Evolutionary conservation across 495 filamentous ascomycete genomes (phyloP).

Genomic region (Trichodelitschia bisporula): DNA sequence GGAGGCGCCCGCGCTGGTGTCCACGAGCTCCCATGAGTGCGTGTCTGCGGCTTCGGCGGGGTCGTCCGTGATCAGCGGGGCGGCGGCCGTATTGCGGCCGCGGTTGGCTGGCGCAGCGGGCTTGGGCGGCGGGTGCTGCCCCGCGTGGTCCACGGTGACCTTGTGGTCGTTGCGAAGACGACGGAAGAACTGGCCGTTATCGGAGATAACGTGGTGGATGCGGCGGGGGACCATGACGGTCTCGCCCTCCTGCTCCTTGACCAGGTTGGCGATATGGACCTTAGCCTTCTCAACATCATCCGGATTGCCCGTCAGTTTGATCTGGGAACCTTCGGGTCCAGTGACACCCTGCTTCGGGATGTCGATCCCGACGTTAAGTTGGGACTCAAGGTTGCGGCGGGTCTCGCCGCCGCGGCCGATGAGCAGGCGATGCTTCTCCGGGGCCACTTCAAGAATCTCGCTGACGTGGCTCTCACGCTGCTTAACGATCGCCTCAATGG

Average conservation of each 20-base stretch:
- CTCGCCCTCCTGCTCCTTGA: slow-evolving; percentile 75
- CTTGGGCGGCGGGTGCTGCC: slow-evolving; percentile 45
- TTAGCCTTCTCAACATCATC: slow-evolving; percentile 63
- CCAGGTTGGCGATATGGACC: slow-evolving; percentile 48
- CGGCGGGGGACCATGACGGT: slow-evolving; percentile 56
- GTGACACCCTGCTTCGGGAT: slow-evolving; percentile 53
- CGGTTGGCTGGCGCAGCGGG: slow-evolving; percentile 21
- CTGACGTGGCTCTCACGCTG: slow-evolving; percentile 58
- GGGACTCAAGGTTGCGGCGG: slow-evolving; percentile 60
- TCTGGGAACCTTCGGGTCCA: slow-evolving; percentile 36
- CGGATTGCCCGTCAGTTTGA: slow-evolving; percentile 65
- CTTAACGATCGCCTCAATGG: slow-evolving; percentile 53
- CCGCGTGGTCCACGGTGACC: slow-evolving; percentile 75
- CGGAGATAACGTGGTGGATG: slow-evolving; percentile 60
- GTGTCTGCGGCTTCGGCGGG: slow-evolving; percentile 26
- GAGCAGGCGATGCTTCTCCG: slow-evolving; percentile 67
- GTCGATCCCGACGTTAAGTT: slow-evolving; percentile 73
- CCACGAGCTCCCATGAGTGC: slow-evolving; percentile 61
- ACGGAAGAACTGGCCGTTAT: slow-evolving; percentile 84
- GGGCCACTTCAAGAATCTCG: slow-evolving; percentile 52
- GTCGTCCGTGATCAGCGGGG: slow-evolving; percentile 82
- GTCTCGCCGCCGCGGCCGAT: slow-evolving; percentile 83
- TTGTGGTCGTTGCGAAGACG: slow-evolving; percentile 55
- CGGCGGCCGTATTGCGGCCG: slow-evolving; percentile 25
- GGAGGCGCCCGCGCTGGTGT: slow-evolving; percentile 26